Base-by-base conservation (phyloP, 108 stramenopile species). In the Skeletonema tropicum region DNA sequence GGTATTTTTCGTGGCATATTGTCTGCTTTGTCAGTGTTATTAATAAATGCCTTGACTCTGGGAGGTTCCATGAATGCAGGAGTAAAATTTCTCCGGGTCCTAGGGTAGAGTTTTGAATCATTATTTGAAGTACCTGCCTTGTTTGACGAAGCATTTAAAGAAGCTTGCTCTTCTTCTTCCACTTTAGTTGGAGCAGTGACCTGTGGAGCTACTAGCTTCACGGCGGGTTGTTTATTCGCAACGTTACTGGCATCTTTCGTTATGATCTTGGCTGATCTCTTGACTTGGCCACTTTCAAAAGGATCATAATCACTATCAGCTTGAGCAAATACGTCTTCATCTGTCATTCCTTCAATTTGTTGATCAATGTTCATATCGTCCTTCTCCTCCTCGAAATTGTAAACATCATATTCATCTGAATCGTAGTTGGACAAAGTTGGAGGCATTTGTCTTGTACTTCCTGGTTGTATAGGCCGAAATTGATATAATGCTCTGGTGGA, bases 1-100 rank as follows among this genome's bases (percentile, higher is more conserved):
- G 67, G 60, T 30, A 68, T 57, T 31, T 57, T 57, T 23, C 60
- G 72, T 26, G 26, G 59, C 13, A 17, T 52, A n/a, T 29, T 69
- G 17, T 57, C 57, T 3, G 57, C 3, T 5, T 66, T 17, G 17
- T 58, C 26, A 21, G 19, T 26, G 38, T 29, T 31, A 19, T 36
- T 25, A 60, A 26, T 45, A 45, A 70, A 59, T 8, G 68, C 77
- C 58, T 62, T 78, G 23, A 48, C 35, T 41, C 60, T 71, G 21
- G 33, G 58, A 14, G 77, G 77, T 46, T 78, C 77, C 70, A 78
- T 71, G 70, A 78, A 78, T n/a, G 70, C 66, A 8, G 77, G 77
- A 5, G 42, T 70, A 17, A 39, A 8, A 35, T 45, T 70, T 48
- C 60, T 55, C 3, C 25, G 11, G 45, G 23, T 46, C 26, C 42